A percentile compares a stretch with the other conserved stretches of the same genome.
Conservation (phyloP, 805 yeast species). For the Torulaspora maleeae region DNA sequence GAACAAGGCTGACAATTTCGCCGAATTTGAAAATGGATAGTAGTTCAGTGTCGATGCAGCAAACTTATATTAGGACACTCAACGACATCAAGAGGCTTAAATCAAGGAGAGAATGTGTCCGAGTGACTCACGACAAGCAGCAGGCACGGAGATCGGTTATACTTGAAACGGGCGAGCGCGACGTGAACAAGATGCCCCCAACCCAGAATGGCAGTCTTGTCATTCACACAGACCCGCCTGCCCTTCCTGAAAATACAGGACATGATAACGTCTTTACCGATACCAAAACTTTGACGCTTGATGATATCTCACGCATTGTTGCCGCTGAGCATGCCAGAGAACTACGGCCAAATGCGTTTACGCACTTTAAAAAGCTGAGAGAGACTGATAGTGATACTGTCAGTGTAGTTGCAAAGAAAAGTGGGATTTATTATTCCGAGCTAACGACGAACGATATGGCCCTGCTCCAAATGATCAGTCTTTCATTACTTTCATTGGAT, state of each 20-base stretch:
- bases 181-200: constrained; percentile 19
- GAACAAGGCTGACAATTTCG: constrained; percentile 13
- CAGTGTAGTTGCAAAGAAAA: constrained; percentile 19
- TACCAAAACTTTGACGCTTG: constrained; percentile 83
- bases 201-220: constrained; percentile 33
- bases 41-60: constrained; percentile 35
- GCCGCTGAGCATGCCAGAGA: constrained; percentile 96
- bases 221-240: constrained; percentile 30
- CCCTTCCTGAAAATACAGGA: constrained; percentile 43
- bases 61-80: constrained; percentile 63
- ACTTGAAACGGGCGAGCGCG: constrained; percentile 46
- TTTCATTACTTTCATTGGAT: constrained; percentile 31
- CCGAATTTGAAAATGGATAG: constrained; percentile 5
- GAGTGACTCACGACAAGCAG: constrained; percentile 45
- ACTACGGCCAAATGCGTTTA: constrained; percentile 86
- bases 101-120: constrained; percentile 63
- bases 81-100: constrained; percentile 72
- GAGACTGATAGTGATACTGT: constrained; percentile 28
- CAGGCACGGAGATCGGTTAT: constrained; percentile 63
- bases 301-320: constrained; percentile 94
- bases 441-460: constrained; percentile 36
- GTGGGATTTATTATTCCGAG: constrained; percentile 58
- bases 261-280: constrained; percentile 51
- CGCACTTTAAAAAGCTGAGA: constrained; percentile 55
- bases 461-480: constrained; percentile 56